A percentile compares a stretch with the other conserved stretches of the same genome.
Evolutionary conservation across 805 yeast genomes (phyloP).

Genomic region (Cyberlindnera euphorbiiphila): DNA sequence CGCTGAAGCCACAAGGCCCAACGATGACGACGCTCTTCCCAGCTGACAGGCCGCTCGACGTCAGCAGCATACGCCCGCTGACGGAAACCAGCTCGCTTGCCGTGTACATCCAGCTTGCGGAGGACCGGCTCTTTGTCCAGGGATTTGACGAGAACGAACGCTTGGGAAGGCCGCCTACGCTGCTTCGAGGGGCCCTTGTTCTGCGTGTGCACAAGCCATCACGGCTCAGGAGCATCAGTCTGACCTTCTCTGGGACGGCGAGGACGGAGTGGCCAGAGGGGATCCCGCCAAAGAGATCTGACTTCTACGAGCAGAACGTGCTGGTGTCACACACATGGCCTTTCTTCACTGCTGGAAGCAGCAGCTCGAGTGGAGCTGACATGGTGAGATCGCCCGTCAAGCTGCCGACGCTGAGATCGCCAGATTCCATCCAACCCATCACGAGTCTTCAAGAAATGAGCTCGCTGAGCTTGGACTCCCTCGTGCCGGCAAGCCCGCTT

Average conservation of each 20-base stretch:
- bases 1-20: too few relatives aligned
- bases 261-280: conserved; percentile 98
- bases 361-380: conserved; percentile 40
- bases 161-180: conserved; percentile 64
- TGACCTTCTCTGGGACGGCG: conserved; percentile 63
- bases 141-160: conserved; percentile 73
- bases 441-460: conserved; percentile 22
- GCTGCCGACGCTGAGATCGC: conserved; percentile 4
- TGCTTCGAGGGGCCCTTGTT: conserved; percentile 76
- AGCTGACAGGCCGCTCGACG: conserved; percentile 45
- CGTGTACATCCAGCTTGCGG: conserved; percentile 72
- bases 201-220: conserved; percentile 67
- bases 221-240: conserved; percentile 58
- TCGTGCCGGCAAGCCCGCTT: conserved; percentile 18
- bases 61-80: conserved; percentile 42
- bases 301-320: conserved; percentile 59
- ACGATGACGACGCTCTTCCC: conserved; percentile 43
- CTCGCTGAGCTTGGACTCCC: conserved; percentile 27
- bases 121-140: conserved; percentile 72
- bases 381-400: conserved; percentile 16
- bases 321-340: conserved; percentile 88
- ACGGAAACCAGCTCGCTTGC: conserved; percentile 64
- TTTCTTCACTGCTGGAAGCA: conserved; percentile 43
- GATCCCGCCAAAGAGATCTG: conserved; percentile 81
- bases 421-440: too few relatives aligned